A percentile compares a stretch with the other conserved stretches of the same genome.
Evolutionary conservation across 768 basidiomycete species (phyloP).

Genomic region (Phlegmacium glaucopus): DNA sequence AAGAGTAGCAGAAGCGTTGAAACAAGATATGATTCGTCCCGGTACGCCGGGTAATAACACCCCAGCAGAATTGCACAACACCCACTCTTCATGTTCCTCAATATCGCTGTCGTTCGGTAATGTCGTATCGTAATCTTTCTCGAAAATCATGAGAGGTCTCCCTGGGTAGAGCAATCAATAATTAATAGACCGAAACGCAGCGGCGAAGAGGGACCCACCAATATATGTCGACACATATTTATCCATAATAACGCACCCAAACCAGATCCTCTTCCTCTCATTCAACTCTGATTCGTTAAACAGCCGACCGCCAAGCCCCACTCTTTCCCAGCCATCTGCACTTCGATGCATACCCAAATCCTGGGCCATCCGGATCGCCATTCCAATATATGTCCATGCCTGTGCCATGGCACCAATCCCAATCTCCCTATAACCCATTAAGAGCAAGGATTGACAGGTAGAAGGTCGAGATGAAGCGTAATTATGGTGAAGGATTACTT

Average conservation of each 20-base stretch:
- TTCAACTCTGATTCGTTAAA: slow-evolving; percentile 63
- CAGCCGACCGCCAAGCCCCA: slow-evolving; percentile 49
- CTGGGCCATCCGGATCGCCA: slow-evolving; percentile 92
- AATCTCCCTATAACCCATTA: slow-evolving; percentile 82
- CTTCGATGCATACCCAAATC: slow-evolving; percentile 81
- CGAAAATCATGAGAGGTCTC: slow-evolving; percentile 71
- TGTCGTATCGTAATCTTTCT: slow-evolving; percentile 72
- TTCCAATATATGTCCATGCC: slow-evolving; percentile 83
- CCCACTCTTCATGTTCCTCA: slow-evolving; percentile 64
- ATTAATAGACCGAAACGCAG: slow-evolving; percentile 2
- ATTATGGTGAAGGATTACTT: slow-evolving; percentile 57
- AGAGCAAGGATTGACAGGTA: slow-evolving; percentile 75
- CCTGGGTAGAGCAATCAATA: slow-evolving; percentile 31
- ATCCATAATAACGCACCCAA: slow-evolving; percentile 75
- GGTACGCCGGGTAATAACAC: slow-evolving; percentile 33
- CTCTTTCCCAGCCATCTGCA: slow-evolving; percentile 75
- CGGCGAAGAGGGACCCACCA: slow-evolving; percentile 34
- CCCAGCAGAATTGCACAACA: slow-evolving; percentile 25
- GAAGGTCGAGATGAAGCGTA: slow-evolving; percentile 72
- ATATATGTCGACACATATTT: slow-evolving; percentile 80
- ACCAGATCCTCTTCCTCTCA: slow-evolving; percentile 74
- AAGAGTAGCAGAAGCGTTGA: slow-evolving; percentile 70
- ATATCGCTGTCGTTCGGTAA: slow-evolving; percentile 58
- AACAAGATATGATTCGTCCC: slow-evolving; percentile 64
- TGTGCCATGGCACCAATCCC: slow-evolving; percentile 89